These are phyloP conservation scores for Delphinella strobiligena DNA, from an alignment of 2,329 filamentous ascomycete species.

Conservation along the genomic window DNA sequence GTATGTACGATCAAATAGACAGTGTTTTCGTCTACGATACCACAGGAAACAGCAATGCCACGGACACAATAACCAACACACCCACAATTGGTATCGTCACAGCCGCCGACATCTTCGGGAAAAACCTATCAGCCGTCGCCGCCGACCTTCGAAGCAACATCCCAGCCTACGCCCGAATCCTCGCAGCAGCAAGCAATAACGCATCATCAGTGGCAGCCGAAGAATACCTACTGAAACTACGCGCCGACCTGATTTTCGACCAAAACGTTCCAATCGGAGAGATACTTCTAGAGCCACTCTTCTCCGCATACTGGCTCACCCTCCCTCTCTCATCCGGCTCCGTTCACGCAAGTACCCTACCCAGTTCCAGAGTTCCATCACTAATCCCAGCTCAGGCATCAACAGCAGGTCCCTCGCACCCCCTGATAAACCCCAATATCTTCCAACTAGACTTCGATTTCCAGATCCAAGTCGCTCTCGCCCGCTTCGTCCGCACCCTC, in stretches of 20 bases:
- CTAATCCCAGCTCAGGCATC: no score
- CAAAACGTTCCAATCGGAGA: conserved; percentile 34
- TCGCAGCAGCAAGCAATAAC: conserved; percentile 10
- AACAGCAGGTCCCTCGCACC: conserved; percentile 20
- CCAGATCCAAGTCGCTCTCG: conserved; percentile 18
- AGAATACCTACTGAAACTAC: conserved; percentile 30
- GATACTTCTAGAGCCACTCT: conserved; percentile 25
- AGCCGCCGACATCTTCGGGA: conserved; percentile 23
- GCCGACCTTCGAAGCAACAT: conserved; percentile 16
- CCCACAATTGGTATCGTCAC: conserved; percentile 14
- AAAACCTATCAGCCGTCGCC: conserved; percentile 12
- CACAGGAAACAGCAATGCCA: background rate
- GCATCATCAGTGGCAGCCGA: conserved; percentile 17
- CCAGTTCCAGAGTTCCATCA: conserved; percentile 4
- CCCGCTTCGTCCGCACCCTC: conserved; percentile 17
- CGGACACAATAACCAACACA: background rate
- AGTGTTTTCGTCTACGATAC: conserved; percentile 13
- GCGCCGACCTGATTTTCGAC: conserved; percentile 38
- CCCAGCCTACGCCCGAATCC: conserved; percentile 17
- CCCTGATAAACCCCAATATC: conserved; percentile 29
- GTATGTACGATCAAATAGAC: conserved; percentile 13
- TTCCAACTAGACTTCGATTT: conserved; percentile 26
- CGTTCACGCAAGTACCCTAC: conserved; percentile 14
- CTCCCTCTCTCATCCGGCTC: conserved; percentile 22
- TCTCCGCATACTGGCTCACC: conserved; percentile 23